Evolutionary conservation across 768 basidiomycete genomes (phyloP).

Genomic region (Hygrocybe coccinea): DNA sequence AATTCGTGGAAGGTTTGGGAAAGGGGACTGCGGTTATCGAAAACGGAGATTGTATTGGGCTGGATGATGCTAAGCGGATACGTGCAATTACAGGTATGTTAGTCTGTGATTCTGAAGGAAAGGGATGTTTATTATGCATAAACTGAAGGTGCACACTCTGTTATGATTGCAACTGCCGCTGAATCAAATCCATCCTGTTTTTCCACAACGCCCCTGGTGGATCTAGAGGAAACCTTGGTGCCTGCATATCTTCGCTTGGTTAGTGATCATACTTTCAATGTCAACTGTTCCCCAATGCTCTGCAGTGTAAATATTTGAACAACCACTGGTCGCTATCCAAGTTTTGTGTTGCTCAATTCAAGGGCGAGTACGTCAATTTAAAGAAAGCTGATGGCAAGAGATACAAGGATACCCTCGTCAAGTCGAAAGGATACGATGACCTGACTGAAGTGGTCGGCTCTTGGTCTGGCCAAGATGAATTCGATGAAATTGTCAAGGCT

Average conservation of each 20-base stretch:
- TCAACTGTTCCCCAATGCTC: slow-evolving; percentile 5
- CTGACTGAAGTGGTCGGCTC: slow-evolving; percentile 47
- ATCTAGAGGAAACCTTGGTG: slow-evolving; percentile 64
- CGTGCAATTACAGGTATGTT: slow-evolving; percentile 65
- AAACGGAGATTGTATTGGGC: slow-evolving; percentile 87
- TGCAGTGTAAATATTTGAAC: slow-evolving; percentile 65
- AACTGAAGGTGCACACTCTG: slow-evolving; percentile 84
- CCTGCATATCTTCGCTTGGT: slow-evolving; percentile 75
- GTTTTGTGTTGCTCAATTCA: slow-evolving; percentile 82
- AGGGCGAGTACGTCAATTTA: slow-evolving; percentile 52
- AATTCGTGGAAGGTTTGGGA: slow-evolving; percentile 71
- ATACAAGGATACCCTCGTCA: slow-evolving; percentile 48
- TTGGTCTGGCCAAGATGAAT: slow-evolving; percentile 61
- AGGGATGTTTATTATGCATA: background rate
- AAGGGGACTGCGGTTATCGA: slow-evolving; percentile 83
- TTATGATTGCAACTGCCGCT: slow-evolving; percentile 95
- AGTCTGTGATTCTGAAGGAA: background rate
- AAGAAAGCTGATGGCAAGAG: slow-evolving; percentile 57
- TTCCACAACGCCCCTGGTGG: slow-evolving; percentile 57
- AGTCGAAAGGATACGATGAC: slow-evolving; percentile 59
- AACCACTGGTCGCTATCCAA: slow-evolving; percentile 84
- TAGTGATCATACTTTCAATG: slow-evolving; percentile 13
- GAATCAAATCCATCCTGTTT: slow-evolving; percentile 92
- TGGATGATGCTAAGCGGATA: slow-evolving; percentile 73
- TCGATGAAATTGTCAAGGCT: slow-evolving; percentile 47